Conservation (phyloP, 2,329 filamentous ascomycete species). For the Biscogniauxia mediterranea region DNA sequence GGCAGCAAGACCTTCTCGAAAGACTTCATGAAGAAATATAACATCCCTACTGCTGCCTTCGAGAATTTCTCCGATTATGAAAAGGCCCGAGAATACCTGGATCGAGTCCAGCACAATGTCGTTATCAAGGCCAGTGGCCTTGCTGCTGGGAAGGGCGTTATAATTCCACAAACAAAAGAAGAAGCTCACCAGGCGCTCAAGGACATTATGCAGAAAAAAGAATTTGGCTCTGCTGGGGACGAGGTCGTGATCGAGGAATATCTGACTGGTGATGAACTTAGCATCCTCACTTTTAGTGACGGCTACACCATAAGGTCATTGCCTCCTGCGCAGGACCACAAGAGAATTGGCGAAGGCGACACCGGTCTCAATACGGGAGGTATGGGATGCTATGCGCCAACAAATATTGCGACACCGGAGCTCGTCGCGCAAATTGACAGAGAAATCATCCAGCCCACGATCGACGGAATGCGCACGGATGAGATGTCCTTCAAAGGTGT, state of each 20-base stretch:
- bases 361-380: slow-evolving; percentile 91
- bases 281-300: slow-evolving; percentile 87
- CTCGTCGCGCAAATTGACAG: slow-evolving; percentile 76
- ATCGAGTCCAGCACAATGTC: slow-evolving; percentile 66
- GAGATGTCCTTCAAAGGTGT: slow-evolving; percentile 71
- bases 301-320: slow-evolving; percentile 80
- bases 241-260: slow-evolving; percentile 97
- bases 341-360: slow-evolving; percentile 89
- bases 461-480: slow-evolving; percentile 84
- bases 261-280: slow-evolving; percentile 86
- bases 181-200: slow-evolving; percentile 80
- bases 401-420: slow-evolving; percentile 70
- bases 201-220: slow-evolving; percentile 85
- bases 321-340: slow-evolving; percentile 94
- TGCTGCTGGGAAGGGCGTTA: slow-evolving; percentile 93
- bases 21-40: slow-evolving; percentile 91
- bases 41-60: slow-evolving; percentile 88
- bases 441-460: slow-evolving; percentile 83
- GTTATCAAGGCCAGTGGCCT: slow-evolving; percentile 94
- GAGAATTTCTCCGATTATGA: slow-evolving; percentile 82
- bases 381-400: slow-evolving; percentile 97
- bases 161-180: slow-evolving; percentile 77
- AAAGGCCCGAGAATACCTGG: slow-evolving; percentile 70
- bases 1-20: slow-evolving; percentile 97
- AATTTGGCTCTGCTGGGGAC: slow-evolving; percentile 82